Conservation (phyloP, 306 rosid genomes). For the Albizia julibrissin region DNA sequence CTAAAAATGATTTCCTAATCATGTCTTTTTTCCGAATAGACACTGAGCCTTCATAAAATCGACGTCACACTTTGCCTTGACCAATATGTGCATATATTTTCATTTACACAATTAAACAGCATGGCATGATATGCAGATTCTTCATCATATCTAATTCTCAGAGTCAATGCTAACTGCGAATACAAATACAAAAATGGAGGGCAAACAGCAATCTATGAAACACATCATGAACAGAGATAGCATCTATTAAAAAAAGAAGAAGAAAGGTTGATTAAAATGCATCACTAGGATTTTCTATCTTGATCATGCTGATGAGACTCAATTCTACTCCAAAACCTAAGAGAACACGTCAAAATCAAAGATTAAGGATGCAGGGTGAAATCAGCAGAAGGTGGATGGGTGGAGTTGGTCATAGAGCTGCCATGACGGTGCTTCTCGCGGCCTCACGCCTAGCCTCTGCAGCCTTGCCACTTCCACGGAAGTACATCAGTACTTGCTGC, state of each 20-base stretch:
- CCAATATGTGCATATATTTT: background rate
- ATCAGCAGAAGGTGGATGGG: constrained; percentile 12
- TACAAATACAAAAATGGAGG: background rate
- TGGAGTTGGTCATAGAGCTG: constrained; percentile 54
- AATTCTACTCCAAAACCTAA: constrained; percentile 16
- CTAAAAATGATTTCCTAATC: background rate
- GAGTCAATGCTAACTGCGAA: background rate
- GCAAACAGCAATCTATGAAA: background rate
- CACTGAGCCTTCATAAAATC: background rate
- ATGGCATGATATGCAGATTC: background rate
- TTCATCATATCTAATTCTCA: background rate
- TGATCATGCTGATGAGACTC: constrained; percentile 8
- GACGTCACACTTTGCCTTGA: too few species aligned
- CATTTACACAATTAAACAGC: background rate
- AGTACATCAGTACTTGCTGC: constrained; percentile 96
- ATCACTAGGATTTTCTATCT: constrained; percentile 31
- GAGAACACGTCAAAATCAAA: constrained; percentile 8
- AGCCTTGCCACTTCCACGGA: constrained; percentile 92
- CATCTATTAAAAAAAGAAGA: background rate
- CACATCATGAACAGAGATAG: constrained; percentile 16
- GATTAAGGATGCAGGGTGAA: background rate
- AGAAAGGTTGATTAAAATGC: constrained; percentile 25
- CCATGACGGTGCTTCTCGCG: constrained; percentile 67
- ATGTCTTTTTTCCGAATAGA: background rate
- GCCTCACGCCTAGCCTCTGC: constrained; percentile 74